phyloP scores from a whole-genome alignment of 192 early-diverging fungal species.

The Phycomyces blakesleeanus region DNA sequence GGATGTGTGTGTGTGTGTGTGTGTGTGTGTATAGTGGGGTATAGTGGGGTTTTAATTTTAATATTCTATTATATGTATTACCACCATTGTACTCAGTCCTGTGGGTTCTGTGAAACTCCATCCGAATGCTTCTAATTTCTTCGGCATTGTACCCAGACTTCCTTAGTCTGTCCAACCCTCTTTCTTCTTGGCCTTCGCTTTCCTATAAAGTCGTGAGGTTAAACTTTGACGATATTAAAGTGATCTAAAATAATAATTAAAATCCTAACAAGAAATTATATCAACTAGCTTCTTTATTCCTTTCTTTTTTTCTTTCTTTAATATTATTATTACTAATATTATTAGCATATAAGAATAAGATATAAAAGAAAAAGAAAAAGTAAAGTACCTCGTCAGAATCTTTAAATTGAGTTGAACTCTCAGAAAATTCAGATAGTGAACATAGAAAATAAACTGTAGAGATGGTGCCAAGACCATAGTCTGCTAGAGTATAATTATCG shows the following conservation, averaged over 20 bases:
- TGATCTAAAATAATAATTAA: no score
- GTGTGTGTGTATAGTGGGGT: no score
- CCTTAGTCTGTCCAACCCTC: conserved; percentile 49
- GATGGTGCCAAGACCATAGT: conserved; percentile 25
- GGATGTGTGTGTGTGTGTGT: no score
- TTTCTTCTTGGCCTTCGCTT: neutral
- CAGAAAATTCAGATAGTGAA: conserved; percentile 40
- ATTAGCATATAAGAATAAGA: no score
- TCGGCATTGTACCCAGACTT: conserved; percentile 56
- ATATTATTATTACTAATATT: no score
- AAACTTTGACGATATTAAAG: no score
- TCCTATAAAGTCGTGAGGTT: no score
- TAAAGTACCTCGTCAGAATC: neutral
- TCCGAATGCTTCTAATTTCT: conserved; percentile 49
- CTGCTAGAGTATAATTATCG: conserved; percentile 32
- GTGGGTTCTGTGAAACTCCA: conserved; percentile 48
- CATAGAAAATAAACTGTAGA: conserved; percentile 48
- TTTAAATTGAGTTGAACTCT: neutral
- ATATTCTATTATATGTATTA: conserved; percentile 6
- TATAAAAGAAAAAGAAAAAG: no score
- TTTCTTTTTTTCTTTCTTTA: no score
- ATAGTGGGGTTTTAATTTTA: no score
- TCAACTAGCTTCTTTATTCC: no score
- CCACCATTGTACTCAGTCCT: conserved; percentile 32
- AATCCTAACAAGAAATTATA: no score